Evolutionary conservation across 139 green algal genomes (phyloP).

Genomic region (Mesotaenium endlicherianum): DNA sequence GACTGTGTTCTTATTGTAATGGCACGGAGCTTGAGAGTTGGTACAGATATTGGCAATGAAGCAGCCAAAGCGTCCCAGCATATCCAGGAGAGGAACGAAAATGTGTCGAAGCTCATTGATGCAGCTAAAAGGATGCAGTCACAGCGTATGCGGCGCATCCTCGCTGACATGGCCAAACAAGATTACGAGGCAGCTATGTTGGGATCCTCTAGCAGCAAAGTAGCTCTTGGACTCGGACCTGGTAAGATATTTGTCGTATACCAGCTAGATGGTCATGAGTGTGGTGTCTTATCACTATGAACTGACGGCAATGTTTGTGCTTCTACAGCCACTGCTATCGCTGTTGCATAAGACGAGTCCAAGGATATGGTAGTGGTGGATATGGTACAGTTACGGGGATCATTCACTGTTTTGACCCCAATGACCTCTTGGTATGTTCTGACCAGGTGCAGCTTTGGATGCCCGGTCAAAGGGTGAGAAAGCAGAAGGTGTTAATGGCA

Average conservation of each 20-base stretch:
- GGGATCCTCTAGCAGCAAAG: background rate
- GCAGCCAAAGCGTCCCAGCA: background rate
- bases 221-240: background rate
- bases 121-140: constrained; percentile 24
- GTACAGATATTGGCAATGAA: background rate
- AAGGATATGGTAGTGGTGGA: background rate
- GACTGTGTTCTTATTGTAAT: too few relatives aligned
- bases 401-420: background rate
- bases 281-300: background rate
- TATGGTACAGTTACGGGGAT: background rate
- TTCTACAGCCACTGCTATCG: background rate
- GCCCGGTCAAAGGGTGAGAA: background rate
- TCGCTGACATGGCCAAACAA: constrained; percentile 14
- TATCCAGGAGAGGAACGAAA: background rate
- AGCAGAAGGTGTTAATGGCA: background rate
- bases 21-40: too few relatives aligned
- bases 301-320: background rate
- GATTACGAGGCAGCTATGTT: background rate
- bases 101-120: constrained; percentile 18
- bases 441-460: background rate
- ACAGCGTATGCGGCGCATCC: background rate
- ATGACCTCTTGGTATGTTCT: background rate
- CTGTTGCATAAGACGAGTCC: background rate
- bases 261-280: background rate
- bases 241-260: too few relatives aligned